Evolutionary conservation across 495 filamentous ascomycete genomes (phyloP).

Genomic region (Darksidea phi): DNA sequence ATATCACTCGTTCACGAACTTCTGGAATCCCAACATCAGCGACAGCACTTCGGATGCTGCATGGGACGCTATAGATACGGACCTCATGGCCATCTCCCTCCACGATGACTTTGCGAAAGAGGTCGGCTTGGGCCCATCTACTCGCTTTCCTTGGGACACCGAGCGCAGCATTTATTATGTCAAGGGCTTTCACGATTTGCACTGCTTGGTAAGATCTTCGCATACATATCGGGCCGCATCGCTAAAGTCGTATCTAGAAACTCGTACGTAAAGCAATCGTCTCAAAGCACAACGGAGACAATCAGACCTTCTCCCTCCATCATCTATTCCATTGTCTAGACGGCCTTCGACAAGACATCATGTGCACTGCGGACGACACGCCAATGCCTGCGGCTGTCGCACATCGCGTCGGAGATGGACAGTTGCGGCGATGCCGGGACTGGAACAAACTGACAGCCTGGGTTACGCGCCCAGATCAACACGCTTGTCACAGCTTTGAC

Average conservation of each 20-base stretch:
- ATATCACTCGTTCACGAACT: conserved; percentile 12
- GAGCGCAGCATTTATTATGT: conserved; percentile 31
- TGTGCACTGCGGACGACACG: conserved; percentile 32
- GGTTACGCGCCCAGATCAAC: conserved; percentile 13
- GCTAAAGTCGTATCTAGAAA: conserved; percentile 12
- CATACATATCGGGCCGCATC: neutral
- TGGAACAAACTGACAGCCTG: conserved; percentile 25
- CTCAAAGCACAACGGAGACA: neutral
- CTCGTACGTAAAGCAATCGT: conserved; percentile 21
- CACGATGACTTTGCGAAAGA: conserved; percentile 14
- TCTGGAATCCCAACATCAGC: conserved; percentile 25
- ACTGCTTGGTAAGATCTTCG: conserved; percentile 24
- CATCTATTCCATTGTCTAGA: conserved; percentile 32
- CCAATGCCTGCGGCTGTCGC: conserved; percentile 18
- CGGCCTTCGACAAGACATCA: conserved; percentile 24
- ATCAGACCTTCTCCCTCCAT: neutral
- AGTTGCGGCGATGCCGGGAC: conserved; percentile 20
- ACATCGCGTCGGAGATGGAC: conserved; percentile 15
- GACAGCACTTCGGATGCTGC: conserved; percentile 7
- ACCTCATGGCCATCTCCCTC: conserved; percentile 24
- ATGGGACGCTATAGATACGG: conserved; percentile 29
- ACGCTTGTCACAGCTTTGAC: conserved; percentile 26
- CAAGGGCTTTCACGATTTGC: conserved; percentile 30
- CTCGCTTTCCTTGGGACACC: conserved; percentile 29
- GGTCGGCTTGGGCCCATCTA: conserved; percentile 9